Base-by-base conservation (phyloP, 192 early-diverging fungal species). In the Mortierella claussenii region DNA sequence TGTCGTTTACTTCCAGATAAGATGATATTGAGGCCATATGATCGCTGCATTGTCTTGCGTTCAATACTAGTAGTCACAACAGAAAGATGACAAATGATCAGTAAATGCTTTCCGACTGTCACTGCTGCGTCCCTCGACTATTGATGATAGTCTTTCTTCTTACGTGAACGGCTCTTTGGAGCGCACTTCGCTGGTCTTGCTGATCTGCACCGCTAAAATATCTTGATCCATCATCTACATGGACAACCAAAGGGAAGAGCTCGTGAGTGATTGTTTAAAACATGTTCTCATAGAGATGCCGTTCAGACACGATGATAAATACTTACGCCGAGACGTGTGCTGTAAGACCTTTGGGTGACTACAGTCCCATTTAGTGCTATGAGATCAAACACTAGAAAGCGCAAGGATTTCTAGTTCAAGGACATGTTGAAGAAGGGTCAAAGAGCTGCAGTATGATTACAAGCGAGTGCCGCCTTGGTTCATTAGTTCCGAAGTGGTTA, bases 241-340 rank as follows among this genome's bases (percentile, higher is more conserved):
- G 9, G 17, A 46, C 12, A 24, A 53, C 1, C 37, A 24, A 20
- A 21, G n/a, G n/a, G n/a, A n/a, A n/a, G n/a, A n/a, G n/a, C n/a
- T n/a, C n/a, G n/a, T n/a, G n/a, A n/a, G n/a, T n/a, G n/a, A n/a
- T n/a, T n/a, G n/a, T n/a, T n/a, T n/a, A n/a, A n/a, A n/a, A n/a
- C n/a, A n/a, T n/a, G n/a, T n/a, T n/a, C n/a, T n/a, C n/a, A n/a
- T n/a, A n/a, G n/a, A n/a, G n/a, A n/a, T n/a, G n/a, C n/a, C n/a
- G n/a, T n/a, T n/a, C n/a, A n/a, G n/a, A n/a, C n/a, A n/a, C n/a
- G n/a, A n/a, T n/a, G n/a, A n/a, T n/a, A n/a, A n/a, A n/a, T n/a
- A 80, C 83, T 74, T 83, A 90, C 87, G n/a, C 90, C 92, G 27
- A 93, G 65, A 27, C 92, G 64, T 17, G 85, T 89, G 55, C 65